A percentile compares a stretch with the other conserved stretches of the same genome.
Evolutionary conservation across 1,284 basidiomycete genomes (phyloP).

Genomic region (Pseudozyma sp.): DNA sequence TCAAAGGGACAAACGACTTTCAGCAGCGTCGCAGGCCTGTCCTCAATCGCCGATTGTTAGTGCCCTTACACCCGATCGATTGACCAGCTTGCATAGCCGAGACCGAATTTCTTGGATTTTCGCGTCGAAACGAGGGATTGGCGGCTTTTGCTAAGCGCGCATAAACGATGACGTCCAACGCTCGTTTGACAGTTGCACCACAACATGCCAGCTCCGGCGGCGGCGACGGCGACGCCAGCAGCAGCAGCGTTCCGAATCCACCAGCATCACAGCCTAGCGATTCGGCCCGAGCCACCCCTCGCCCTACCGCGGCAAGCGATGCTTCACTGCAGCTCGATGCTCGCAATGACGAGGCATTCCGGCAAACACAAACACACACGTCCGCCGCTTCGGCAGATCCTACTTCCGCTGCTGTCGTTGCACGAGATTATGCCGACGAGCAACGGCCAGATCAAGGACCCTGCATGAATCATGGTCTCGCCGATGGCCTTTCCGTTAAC

Average conservation of each 20-base stretch:
- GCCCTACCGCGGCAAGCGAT: background rate
- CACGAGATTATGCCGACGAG: background rate
- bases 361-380: background rate
- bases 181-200: background rate
- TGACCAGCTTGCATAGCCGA: background rate
- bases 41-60: no score
- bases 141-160: conserved; percentile 17
- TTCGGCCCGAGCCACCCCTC: background rate
- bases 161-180: conserved; percentile 8
- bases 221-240: background rate
- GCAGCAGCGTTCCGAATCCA: background rate
- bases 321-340: background rate
- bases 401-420: background rate
- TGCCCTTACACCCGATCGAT: no score
- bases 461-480: conserved; percentile 11
- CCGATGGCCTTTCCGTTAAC: background rate
- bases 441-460: conserved; percentile 3
- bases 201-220: background rate
- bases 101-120: background rate
- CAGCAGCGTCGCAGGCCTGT: no score
- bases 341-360: background rate
- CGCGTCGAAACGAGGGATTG: background rate
- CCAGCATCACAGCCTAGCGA: background rate
- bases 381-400: background rate
- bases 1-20: no score